These are phyloP conservation scores for Fraxinus pennsylvanica DNA, from an alignment of 257 asterid genomes.

Conservation along the genomic window DNA sequence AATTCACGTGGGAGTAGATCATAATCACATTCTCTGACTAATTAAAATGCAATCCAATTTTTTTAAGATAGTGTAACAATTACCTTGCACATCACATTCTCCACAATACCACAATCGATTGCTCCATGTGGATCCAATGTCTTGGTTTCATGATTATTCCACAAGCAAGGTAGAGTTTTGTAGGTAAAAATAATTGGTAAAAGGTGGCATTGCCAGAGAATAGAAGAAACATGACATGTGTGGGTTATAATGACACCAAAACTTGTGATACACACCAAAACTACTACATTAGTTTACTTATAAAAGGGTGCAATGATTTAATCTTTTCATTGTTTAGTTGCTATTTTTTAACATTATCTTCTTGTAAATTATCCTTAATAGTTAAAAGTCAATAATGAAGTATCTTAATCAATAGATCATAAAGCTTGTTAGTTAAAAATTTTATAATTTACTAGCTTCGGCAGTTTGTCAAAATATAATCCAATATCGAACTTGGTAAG, in stretches of 20 bases:
- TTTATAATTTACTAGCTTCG: not conserved
- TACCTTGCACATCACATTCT: not conserved
- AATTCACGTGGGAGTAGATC: too few species aligned
- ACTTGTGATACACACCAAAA: slow-evolving; percentile 40
- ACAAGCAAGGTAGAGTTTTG: slow-evolving; percentile 19
- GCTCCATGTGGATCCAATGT: slow-evolving; percentile 1
- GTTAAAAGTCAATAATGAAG: not conserved
- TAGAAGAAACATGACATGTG: slow-evolving; percentile 46
- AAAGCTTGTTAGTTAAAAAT: not conserved
- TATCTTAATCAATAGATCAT: not conserved
- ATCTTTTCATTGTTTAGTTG: slow-evolving; percentile 11
- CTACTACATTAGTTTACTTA: slow-evolving; percentile 24
- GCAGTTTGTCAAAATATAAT: not conserved
- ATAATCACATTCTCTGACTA: too few species aligned
- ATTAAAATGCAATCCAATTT: too few species aligned
- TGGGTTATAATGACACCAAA: slow-evolving; percentile 40
- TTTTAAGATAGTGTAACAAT: too few species aligned
- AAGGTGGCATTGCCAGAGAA: slow-evolving; percentile 27
- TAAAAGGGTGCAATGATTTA: not conserved
- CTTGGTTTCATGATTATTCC: not conserved
- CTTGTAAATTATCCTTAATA: not conserved
- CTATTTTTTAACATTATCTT: not conserved
- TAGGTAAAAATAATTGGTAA: slow-evolving; percentile 10
- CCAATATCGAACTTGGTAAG: not conserved
- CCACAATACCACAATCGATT: slow-evolving; percentile 4